phyloP scores from a whole-genome alignment of 176 grass and related monocot genomes.

The Lolium perenne region DNA sequence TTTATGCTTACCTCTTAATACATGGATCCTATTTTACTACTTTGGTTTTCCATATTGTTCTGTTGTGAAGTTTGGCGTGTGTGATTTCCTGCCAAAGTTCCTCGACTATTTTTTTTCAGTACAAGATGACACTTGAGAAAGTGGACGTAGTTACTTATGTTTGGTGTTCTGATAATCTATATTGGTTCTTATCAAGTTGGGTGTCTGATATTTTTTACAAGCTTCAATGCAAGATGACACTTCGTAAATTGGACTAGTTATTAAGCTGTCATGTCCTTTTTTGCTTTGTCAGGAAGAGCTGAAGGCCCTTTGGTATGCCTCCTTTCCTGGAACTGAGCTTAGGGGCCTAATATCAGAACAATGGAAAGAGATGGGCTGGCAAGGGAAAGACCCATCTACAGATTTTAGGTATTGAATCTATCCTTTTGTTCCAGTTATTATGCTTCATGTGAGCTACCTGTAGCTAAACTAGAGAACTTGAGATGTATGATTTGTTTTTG shows the following conservation, averaged over 20 bases:
- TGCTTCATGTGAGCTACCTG: neutral
- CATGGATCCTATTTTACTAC: neutral
- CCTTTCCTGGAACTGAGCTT: conserved; percentile 88
- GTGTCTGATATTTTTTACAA: neutral
- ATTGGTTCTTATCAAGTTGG: neutral
- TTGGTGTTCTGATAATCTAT: neutral
- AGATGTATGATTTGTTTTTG: conserved; percentile 18
- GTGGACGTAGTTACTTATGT: conserved; percentile 4
- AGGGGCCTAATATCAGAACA: conserved; percentile 79
- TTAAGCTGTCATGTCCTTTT: conserved; percentile 25
- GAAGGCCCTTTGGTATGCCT: conserved; percentile 71
- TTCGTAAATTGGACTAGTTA: conserved; percentile 17
- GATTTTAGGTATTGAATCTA: conserved; percentile 80
- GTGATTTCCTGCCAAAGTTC: conserved; percentile 4
- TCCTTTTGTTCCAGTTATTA: conserved; percentile 9
- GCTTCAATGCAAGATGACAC: conserved; percentile 15
- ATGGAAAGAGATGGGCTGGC: conserved; percentile 99
- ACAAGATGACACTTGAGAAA: conserved; percentile 31
- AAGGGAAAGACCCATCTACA: conserved; percentile 97
- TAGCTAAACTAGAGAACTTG: conserved; percentile 18
- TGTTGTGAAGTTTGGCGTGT: neutral
- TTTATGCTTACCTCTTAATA: conserved; percentile 19
- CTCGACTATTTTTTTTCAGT: neutral
- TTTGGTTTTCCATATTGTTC: neutral
- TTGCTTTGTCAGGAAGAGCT: conserved; percentile 69